Base-by-base conservation (phyloP, 228 moss, liverwort and hornwort species). In the Sphagnum fallax region DNA sequence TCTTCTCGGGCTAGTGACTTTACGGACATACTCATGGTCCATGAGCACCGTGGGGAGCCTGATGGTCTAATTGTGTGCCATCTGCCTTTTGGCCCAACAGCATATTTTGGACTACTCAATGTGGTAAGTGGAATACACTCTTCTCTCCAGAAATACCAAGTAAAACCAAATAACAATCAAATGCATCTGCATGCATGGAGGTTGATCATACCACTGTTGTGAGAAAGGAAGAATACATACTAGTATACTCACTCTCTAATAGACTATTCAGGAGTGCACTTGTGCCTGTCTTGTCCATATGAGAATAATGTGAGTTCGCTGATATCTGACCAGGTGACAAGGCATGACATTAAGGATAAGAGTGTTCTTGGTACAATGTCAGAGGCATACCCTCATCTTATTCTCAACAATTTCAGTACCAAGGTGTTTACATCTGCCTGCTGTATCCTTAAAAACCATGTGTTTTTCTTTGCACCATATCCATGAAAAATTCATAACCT, bases 261-360 rank as follows among this genome's bases (percentile, higher is more conserved):
- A 32, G 32, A 32, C 32, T 32, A 32, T 32, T 32, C 32, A 32
- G 32, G 32, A 32, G 2, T 32, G 32, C 32, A 32, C 32, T 32
- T 32, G 32, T 32, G 32, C 32, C 32, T 32, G 32, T 32, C 32
- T 32, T 32, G 32, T 32, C 32, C 32, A 32, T 32, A 32, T 32
- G 32, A 18, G 48, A 32, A 65, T 16, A 48, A 50, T 50, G 47
- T 11, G 47, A 65, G 16, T 13, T 65, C 5, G 10, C 50, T 48
- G 12, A 47, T 16, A 50, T 11, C 0, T 75, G 59, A 53, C 52
- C 65, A 95, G 95, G 89, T 87, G 49, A 97, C 90, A 53, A 87
- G 97, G 77, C 97, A 97, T 71, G 97, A 97, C 74, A 88, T 97
- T 5, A 97, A 93, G 73, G 97, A 93, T 69, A 97, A 88, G 71